A percentile compares a stretch with the other conserved stretches of the same genome.
These are phyloP conservation scores for Cutaneotrichosporon sp. DNA, from an alignment of 1,284 basidiomycete genomes.

Conservation along the genomic window DNA sequence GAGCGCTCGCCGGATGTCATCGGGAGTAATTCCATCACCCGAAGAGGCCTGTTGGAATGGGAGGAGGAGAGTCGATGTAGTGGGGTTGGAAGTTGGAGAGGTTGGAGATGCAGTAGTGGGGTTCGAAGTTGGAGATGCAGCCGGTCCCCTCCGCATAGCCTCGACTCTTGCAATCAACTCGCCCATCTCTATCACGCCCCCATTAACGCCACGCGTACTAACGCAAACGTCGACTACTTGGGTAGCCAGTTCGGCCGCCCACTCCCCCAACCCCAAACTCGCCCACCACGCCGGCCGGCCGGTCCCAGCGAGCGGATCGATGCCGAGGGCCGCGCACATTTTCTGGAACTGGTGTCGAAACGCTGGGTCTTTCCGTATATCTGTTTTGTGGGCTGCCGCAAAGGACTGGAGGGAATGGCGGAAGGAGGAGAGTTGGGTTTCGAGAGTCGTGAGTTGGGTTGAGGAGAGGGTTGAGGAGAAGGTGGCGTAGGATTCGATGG, in stretches of 20 bases:
- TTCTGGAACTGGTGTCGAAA: conserved; percentile 92
- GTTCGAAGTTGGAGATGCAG: no score
- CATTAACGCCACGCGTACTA: conserved; percentile 80
- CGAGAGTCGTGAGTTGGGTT: conserved; percentile 72
- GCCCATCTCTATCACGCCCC: conserved; percentile 84
- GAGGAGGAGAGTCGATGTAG: no score
- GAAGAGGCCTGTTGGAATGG: background rate
- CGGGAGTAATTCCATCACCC: conserved; percentile 61
- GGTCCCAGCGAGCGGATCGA: conserved; percentile 71
- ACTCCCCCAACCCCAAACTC: conserved; percentile 79
- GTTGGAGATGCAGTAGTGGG: no score
- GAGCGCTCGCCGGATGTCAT: conserved; percentile 82
- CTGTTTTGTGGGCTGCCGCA: conserved; percentile 75
- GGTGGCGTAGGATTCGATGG: conserved; percentile 63
- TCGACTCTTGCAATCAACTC: conserved; percentile 79
- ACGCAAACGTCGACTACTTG: conserved; percentile 97
- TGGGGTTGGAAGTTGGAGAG: background rate
- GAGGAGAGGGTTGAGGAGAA: conserved; percentile 77
- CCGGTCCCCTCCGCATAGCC: conserved; percentile 59
- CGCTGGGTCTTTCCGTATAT: conserved; percentile 79
- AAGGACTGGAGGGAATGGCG: conserved; percentile 76
- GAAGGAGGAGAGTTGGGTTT: conserved; percentile 80
- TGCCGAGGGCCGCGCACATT: conserved; percentile 92
- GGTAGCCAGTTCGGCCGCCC: conserved; percentile 92
- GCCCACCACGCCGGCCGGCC: conserved; percentile 69